Base-by-base conservation (phyloP, 2,329 filamentous ascomycete species). In the Penicillium sp. region DNA sequence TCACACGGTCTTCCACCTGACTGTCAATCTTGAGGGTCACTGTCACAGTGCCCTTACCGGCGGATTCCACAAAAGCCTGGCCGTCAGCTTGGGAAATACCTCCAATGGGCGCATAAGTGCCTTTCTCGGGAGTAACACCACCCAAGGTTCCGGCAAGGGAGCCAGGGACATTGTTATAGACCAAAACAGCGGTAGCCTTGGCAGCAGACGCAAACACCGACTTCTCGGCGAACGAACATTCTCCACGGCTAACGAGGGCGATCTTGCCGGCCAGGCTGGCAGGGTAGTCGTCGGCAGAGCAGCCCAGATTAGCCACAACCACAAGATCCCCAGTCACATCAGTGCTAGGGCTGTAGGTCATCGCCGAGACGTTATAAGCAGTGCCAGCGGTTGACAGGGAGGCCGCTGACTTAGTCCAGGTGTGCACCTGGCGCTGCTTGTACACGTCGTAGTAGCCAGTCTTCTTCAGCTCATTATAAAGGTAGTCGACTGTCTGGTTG, bases 141-240 rank as follows among this genome's bases (percentile, higher is more conserved):
- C 84, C 86, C 3, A 93, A 74, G 1, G 86, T 90, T 36, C 86
- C 88, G 43, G 77, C 75, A 1, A 89, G 68, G 3, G 70, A 66
- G 1, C 81, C 85, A 1, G 76, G 69, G 2, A 81, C 81, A 56
- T 83, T 85, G 73, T 91, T 89, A 70, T 87, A 90, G 43, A 93
- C 75, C 11, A 93, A 70, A 1, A 83, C 85, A 1, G 83, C 87
- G 3, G 80, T 66, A 4, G 88, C 88, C 18, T 86, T 85, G 1
- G 85, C 85, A 42, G 73, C 75, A 37, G 83, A 84, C 5, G 88
- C 86, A 11, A 79, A 71, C 45, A 76, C 76, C 1, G 84, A 84
- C 72, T 93, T 93, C 50, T 76, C 68, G 9, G 83, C 85, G 57
- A 91, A 93, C 6, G 81, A 57, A 62, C 88, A 93, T 1, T 69